These are phyloP conservation scores for Fraxinus ornus DNA, from an alignment of 305 asterid genomes.

Conservation along the genomic window DNA sequence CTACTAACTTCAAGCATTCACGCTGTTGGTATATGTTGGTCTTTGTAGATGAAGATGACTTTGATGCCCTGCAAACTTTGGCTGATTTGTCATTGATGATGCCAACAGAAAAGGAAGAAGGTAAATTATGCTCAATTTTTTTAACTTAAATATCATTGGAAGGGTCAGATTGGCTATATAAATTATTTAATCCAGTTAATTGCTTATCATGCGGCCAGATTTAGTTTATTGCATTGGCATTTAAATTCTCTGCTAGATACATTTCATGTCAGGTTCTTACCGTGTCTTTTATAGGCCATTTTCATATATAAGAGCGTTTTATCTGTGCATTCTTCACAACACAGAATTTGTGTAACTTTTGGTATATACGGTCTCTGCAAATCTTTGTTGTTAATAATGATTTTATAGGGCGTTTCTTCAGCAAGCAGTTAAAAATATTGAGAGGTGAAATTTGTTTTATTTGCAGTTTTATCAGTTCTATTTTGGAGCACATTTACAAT, in stretches of 20 bases:
- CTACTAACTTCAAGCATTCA: conserved; percentile 16
- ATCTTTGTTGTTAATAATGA: neutral
- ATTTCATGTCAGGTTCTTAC: neutral
- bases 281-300: neutral
- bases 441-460: neutral
- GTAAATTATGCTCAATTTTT: conserved; percentile 34
- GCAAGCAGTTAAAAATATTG: neutral
- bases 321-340: conserved; percentile 4
- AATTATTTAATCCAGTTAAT: conserved; percentile 15
- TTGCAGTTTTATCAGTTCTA: conserved; percentile 13
- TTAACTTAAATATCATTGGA: neutral
- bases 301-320: neutral
- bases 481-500: conserved; percentile 13
- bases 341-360: neutral
- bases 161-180: neutral
- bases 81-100: conserved; percentile 79
- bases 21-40: conserved; percentile 20
- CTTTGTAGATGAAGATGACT: conserved; percentile 66
- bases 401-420: neutral
- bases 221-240: conserved; percentile 14
- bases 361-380: conserved; percentile 5
- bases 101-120: conserved; percentile 75
- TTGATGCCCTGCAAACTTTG: conserved; percentile 83
- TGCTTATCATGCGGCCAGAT: conserved; percentile 15
- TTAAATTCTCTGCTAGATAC: neutral